Evolutionary conservation across 345 rosid genomes (phyloP), one percentile per base, ranked within the genome.

Genomic region (Gossypium mustelinum): DNA sequence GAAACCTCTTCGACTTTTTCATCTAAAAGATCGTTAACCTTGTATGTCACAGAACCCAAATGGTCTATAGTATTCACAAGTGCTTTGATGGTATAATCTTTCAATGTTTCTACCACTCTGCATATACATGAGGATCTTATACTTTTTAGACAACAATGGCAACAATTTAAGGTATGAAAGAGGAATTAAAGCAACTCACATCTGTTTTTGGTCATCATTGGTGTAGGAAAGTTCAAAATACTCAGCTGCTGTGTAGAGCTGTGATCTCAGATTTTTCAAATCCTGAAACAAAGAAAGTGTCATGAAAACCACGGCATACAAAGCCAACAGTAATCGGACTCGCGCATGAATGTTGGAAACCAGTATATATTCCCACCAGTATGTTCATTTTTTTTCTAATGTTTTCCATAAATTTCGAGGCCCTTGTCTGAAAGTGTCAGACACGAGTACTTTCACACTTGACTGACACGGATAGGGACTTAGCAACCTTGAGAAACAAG

Each of bases 31-130:
- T 94, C 92, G 70, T 85, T 89, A 58, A 94, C 97, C 86, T 89
- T 90, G 74, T 87, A 94, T 2, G 97, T 92, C 75, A 90, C 90
- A 13, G 98, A 92, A 25, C 98, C 98, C 64, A 94, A 83, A 85
- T 94, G 98, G 76, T 94, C 98, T 79, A 94, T 94, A 1, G 98
- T 94, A 77, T 90, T 94, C 76, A 94, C 97, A 43, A 94, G 79
- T 74, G 98, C 98, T 80, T 92, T 88, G 76, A 92, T 81, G 13
- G 97, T 92, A 68, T 94, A 94, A 81, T 93, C 98, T 85, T 87
- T 90, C 50, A 93, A 89, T 72, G 97, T 94, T 83, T 94, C 98
- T 57, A 87, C 89, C 73, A 94, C 97, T 68, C 98, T 92, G 88
- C 86, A 84, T 14, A 39, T 29, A 80, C 48, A 68, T 2, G 18